Percentiles rank a stretch among this genome's conserved stretches.
Conservation (phyloP, 1,139 yeast genomes). For the Protomyces inundatus region DNA sequence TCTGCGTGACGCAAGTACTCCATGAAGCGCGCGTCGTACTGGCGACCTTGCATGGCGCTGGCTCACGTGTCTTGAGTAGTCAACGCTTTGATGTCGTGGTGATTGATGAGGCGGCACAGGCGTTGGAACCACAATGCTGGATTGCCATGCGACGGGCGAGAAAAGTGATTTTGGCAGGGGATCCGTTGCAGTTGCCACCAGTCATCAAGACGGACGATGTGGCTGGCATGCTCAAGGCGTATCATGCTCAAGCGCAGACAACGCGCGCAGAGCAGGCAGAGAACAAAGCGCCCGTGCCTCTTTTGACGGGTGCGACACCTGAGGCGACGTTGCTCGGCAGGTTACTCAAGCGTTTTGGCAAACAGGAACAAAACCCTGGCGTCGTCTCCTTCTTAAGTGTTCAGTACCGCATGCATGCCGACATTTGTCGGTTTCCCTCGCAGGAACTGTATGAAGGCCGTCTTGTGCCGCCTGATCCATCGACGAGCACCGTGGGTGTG, state of each 20-base stretch:
- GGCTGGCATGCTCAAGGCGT: conserved; percentile 1
- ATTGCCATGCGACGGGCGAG: conserved; percentile 70
- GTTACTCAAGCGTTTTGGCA: conserved; percentile 49
- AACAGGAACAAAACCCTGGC: neutral
- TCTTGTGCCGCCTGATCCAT: conserved; percentile 52
- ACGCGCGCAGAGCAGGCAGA: neutral
- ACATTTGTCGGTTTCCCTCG: conserved; percentile 78
- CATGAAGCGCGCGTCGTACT: conserved; percentile 63
- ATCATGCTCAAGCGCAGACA: neutral
- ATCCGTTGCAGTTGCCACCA: conserved; percentile 73
- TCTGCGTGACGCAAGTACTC: conserved; percentile 57
- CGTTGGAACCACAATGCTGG: conserved; percentile 96
- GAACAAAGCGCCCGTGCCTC: conserved; percentile 22
- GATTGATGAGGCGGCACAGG: conserved; percentile 92
- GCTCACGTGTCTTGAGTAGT: conserved; percentile 44
- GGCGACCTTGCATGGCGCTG: conserved; percentile 73
- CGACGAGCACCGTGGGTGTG: conserved; percentile 46
- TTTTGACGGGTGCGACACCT: conserved; percentile 35
- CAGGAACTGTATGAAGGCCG: conserved; percentile 56
- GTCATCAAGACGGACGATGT: conserved; percentile 39
- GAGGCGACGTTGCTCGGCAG: conserved; percentile 76
- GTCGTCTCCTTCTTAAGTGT: conserved; percentile 45
- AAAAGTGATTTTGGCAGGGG: conserved; percentile 56
- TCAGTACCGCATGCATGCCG: conserved; percentile 81
- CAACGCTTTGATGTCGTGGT: conserved; percentile 69